These are phyloP conservation scores for Dipteronia sinensis DNA, from an alignment of 345 rosid species.

Conservation along the genomic window DNA sequence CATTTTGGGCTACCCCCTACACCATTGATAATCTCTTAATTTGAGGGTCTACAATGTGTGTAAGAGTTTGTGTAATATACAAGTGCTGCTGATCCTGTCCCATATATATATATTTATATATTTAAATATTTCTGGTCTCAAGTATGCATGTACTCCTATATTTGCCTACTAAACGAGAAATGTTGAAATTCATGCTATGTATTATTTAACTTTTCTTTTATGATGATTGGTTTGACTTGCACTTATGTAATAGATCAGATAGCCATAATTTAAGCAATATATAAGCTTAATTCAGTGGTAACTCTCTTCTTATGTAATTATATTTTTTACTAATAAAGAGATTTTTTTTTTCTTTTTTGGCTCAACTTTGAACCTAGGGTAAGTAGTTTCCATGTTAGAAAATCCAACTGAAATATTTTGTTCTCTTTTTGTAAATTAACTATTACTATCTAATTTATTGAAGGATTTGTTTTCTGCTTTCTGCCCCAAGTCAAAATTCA, in stretches of 20 bases:
- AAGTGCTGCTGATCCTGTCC: too few species aligned
- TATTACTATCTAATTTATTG: neutral
- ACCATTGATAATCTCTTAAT: too few species aligned
- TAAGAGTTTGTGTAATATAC: too few species aligned
- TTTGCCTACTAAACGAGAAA: neutral
- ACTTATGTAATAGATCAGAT: neutral
- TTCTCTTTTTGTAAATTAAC: neutral
- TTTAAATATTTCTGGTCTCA: neutral
- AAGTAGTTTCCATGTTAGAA: neutral
- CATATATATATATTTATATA: too few species aligned
- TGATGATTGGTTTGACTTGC: neutral
- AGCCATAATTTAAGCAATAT: neutral
- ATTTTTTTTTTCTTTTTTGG: neutral
- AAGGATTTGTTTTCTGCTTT: neutral
- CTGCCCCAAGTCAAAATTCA: neutral
- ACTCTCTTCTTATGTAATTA: neutral
- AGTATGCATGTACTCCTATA: neutral
- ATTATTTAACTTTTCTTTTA: neutral
- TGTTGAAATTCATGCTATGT: neutral
- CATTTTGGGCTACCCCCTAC: too few species aligned
- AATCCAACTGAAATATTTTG: too few species aligned
- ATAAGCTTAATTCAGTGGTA: neutral
- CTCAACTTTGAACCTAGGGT: neutral
- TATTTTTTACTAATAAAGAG: neutral
- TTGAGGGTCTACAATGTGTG: too few species aligned